Base-by-base conservation (phyloP, 164 flowering plant species). In the Umbilicus rupestris region DNA sequence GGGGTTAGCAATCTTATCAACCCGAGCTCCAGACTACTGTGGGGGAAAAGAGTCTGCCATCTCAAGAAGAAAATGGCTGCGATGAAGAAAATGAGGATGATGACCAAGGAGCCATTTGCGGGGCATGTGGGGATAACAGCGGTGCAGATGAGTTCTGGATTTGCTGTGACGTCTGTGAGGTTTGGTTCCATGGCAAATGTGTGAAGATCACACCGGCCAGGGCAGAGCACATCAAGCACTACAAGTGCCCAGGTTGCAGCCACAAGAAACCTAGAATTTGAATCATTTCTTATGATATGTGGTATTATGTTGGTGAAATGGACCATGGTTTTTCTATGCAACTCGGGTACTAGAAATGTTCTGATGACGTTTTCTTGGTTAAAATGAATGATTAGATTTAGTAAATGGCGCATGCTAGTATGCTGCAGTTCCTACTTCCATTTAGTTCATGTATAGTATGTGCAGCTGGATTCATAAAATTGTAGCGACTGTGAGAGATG, bases 141-240 rank as follows among this genome's bases (percentile, higher is more conserved):
- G 89, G 78, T 3, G 65, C 57, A n/a, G n/a, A n/a, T n/a, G n/a
- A n/a, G n/a, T n/a, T n/a, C n/a, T n/a, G n/a, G n/a, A n/a, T n/a
- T n/a, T 87, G 90, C 74, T 87, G 90, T 71, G 90, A 87, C 71
- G 57, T 82, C 1, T 89, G 90, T n/a, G 92, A n/a, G 80, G 79
- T 70, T 75, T 88, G 92, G 96, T 87, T 88, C 78, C 96, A 88
- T 75, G 96, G 96, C 1, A 85, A 82, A 71, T 88, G 92, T 62
- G 92, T 89, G 14, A 87, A 83, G 80, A 83, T 89, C 6, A 89
- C 92, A 29, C 90, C 92, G 49, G 89, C 92, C 7, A 82, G 78
- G 78, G 96, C 92, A 28, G 92, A 89, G 82, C 85, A 81, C 57
- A 87, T 89, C 71, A 87, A 87, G 84, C 96, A 87, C 72, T 88